Evolutionary conservation across 2,329 filamentous ascomycete genomes (phyloP).

Genomic region (Cladophialophora exuberans): DNA sequence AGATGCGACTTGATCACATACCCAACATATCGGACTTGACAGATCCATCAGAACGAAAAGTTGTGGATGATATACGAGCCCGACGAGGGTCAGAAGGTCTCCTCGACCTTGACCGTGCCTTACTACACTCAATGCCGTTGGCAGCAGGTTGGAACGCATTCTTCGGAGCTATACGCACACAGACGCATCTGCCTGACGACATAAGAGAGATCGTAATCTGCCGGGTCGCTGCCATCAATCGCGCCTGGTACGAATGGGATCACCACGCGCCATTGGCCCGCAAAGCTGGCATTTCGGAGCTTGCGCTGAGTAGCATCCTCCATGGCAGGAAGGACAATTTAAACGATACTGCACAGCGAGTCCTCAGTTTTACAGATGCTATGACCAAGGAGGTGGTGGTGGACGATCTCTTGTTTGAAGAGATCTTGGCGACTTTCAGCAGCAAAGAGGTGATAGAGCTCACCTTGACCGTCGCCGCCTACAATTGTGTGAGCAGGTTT

Average conservation of each 20-base stretch:
- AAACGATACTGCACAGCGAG: conserved; percentile 36
- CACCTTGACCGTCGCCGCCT: conserved; percentile 65
- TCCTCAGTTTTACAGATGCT: conserved; percentile 75
- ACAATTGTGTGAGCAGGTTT: conserved; percentile 55
- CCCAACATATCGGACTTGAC: too few species aligned
- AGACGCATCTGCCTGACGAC: conserved; percentile 50
- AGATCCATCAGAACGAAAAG: too few species aligned
- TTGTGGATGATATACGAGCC: too few species aligned
- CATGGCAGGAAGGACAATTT: conserved; percentile 40
- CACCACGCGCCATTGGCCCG: conserved; percentile 71
- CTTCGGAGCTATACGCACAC: conserved; percentile 57
- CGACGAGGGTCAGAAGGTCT: conserved; percentile 70
- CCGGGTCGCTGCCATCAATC: conserved; percentile 77
- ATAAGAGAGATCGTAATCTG: conserved; percentile 78
- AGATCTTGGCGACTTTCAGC: conserved; percentile 57
- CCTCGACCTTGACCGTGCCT: conserved; percentile 73
- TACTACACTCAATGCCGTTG: conserved; percentile 73
- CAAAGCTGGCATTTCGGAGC: conserved; percentile 35
- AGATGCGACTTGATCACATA: too few species aligned
- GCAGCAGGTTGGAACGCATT: conserved; percentile 71
- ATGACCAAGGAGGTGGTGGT: conserved; percentile 78
- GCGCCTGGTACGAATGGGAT: conserved; percentile 83
- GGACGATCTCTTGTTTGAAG: conserved; percentile 66
- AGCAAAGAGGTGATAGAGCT: conserved; percentile 75
- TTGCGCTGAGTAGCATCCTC: not conserved